Percentiles rank a stretch among this genome's conserved stretches.
Conservation (phyloP, 192 early-diverging fungal species). For the Rhizoclosmatium sp. region DNA sequence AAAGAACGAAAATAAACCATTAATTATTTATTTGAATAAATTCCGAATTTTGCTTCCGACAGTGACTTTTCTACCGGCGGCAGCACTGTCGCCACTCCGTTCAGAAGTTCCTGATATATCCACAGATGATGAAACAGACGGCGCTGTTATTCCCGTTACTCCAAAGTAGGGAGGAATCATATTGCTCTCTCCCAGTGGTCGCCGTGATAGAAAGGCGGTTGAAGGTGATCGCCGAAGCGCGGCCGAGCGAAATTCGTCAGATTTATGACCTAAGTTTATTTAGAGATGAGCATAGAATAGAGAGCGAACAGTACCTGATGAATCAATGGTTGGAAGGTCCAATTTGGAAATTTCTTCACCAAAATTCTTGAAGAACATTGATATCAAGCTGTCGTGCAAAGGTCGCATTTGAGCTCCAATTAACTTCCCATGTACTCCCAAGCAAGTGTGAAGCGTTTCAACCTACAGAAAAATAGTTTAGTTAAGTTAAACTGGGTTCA, state of each 20-base stretch:
- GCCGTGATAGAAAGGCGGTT: neutral
- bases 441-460: constrained; percentile 64
- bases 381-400: constrained; percentile 63
- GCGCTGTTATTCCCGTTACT: too few relatives aligned
- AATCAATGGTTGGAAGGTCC: neutral
- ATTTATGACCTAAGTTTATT: neutral
- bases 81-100: too few relatives aligned
- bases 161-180: too few relatives aligned
- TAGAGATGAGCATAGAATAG: neutral
- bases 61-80: too few relatives aligned
- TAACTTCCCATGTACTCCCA: constrained; percentile 66
- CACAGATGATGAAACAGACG: too few relatives aligned
- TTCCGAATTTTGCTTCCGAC: neutral
- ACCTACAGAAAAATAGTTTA: constrained; percentile 47
- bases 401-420: constrained; percentile 75
- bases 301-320: neutral
- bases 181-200: too few relatives aligned
- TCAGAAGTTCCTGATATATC: too few relatives aligned
- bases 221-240: neutral
- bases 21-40: neutral
- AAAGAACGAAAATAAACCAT: constrained; percentile 8
- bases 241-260: neutral
- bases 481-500: neutral
- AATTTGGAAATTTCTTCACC: constrained; percentile 63
- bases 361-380: constrained; percentile 74